Evolutionary conservation across 352 stramenopile species (phyloP).

Genomic region (Pythium dissotocum): DNA sequence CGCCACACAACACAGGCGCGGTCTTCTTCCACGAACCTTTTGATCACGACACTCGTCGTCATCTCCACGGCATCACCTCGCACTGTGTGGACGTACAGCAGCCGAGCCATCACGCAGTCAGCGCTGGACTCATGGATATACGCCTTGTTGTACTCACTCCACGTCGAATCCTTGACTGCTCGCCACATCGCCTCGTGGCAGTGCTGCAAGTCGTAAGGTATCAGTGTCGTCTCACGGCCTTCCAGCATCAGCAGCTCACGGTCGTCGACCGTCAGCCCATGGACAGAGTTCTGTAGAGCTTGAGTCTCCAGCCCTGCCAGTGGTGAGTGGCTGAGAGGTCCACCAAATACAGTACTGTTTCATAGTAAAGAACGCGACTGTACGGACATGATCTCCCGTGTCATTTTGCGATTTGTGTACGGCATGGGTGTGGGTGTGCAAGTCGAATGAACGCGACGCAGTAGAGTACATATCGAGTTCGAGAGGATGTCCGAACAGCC

Average conservation of each 20-base stretch:
- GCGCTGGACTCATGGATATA: background rate
- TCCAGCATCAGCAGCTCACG: background rate
- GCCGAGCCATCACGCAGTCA: background rate
- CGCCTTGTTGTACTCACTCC: background rate
- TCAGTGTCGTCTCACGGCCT: background rate
- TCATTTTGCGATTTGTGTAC: no score
- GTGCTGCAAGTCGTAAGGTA: background rate
- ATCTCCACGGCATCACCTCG: background rate
- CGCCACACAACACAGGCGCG: constrained; percentile 7
- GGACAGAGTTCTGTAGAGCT: no score
- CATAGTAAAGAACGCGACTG: no score
- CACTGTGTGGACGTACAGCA: background rate
- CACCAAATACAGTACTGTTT: no score
- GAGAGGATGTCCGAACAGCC: no score
- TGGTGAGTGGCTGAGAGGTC: no score
- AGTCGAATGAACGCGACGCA: no score
- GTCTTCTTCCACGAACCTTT: background rate
- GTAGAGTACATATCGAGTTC: no score
- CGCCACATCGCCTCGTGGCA: background rate
- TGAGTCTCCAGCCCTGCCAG: no score
- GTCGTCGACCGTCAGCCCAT: background rate
- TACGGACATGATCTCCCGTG: no score
- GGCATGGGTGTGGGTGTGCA: no score
- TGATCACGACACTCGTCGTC: constrained; percentile 6
- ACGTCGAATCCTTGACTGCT: background rate